Percentiles rank a stretch among this genome's conserved stretches.
Evolutionary conservation across 352 stramenopile species (phyloP).

Genomic region (Phytophthora fragariaefolia): DNA sequence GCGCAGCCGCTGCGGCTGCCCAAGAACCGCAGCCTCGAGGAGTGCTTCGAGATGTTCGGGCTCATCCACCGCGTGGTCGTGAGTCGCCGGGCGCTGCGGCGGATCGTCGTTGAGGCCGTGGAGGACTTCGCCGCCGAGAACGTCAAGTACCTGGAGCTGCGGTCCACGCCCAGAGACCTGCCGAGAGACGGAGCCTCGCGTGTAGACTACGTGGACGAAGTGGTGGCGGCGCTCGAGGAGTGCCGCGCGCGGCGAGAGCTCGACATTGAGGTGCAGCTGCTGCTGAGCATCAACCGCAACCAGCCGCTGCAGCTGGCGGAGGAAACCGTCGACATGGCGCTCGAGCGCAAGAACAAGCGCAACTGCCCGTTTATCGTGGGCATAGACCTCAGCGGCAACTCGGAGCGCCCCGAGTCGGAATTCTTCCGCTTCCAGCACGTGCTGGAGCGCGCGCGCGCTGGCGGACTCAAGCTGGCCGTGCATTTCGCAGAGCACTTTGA

Average conservation of each 20-base stretch:
- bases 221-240: constrained; percentile 71
- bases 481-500: constrained; percentile 94
- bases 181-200: constrained; percentile 59
- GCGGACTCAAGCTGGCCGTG: constrained; percentile 87
- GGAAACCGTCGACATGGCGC: constrained; percentile 66
- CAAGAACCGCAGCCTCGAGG: constrained; percentile 65
- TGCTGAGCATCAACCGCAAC: constrained; percentile 87
- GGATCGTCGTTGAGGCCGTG: constrained; percentile 80
- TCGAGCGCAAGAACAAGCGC: constrained; percentile 51
- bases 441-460: constrained; percentile 71
- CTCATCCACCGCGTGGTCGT: constrained; percentile 86
- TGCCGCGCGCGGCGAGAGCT: constrained; percentile 61
- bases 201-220: constrained; percentile 74
- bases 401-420: constrained; percentile 74
- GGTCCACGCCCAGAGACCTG: constrained; percentile 78
- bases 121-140: constrained; percentile 86
- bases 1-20: constrained; percentile 45
- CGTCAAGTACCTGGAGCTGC: constrained; percentile 86
- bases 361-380: constrained; percentile 74
- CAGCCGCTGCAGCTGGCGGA: constrained; percentile 65
- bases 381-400: constrained; percentile 89
- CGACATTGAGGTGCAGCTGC: constrained; percentile 74
- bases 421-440: constrained; percentile 86
- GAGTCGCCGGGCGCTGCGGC: constrained; percentile 61
- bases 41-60: constrained; percentile 91